phyloP scores from a whole-genome alignment of 2,329 filamentous ascomycete species.

The Colletotrichum navitas region DNA sequence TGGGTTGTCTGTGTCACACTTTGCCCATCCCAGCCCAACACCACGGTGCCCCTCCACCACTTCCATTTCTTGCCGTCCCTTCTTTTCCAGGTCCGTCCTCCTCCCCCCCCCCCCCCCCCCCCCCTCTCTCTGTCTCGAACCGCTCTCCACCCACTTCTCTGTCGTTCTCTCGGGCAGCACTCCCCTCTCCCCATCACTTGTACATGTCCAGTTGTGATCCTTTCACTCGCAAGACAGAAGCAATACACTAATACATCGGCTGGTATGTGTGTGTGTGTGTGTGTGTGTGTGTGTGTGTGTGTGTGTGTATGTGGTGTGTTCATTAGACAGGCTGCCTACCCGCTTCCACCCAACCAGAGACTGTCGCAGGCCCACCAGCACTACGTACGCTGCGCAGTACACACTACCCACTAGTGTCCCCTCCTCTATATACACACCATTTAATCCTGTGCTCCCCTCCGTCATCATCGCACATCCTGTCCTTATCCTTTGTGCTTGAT shows the following conservation, averaged over 20 bases:
- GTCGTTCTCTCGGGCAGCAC: slow-evolving; percentile 24
- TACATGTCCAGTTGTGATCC: not conserved
- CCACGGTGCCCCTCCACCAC: slow-evolving; percentile 23
- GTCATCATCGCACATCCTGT: slow-evolving; percentile 36
- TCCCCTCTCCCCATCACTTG: slow-evolving; percentile 23
- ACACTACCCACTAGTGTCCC: not conserved
- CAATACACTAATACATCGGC: not conserved
- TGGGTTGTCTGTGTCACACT: not conserved
- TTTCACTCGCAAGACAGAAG: slow-evolving; percentile 1
- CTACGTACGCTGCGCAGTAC: not conserved
- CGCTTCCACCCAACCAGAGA: slow-evolving; percentile 22
- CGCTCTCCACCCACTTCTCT: slow-evolving; percentile 30
- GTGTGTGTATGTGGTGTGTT: slow-evolving; percentile 5
- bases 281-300: not conserved
- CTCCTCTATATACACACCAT: slow-evolving; percentile 29
- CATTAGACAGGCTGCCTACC: slow-evolving; percentile 1
- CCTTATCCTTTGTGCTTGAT: slow-evolving; percentile 31
- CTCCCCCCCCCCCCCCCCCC: not conserved
- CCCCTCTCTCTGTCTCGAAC: slow-evolving; percentile 15
- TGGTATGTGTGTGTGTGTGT: not conserved
- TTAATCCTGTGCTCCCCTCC: slow-evolving; percentile 35
- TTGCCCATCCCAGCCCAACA: slow-evolving; percentile 36
- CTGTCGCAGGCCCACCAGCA: slow-evolving; percentile 30
- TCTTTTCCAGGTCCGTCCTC: slow-evolving; percentile 10
- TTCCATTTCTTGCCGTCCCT: slow-evolving; percentile 22